Evolutionary conservation across 495 filamentous ascomycete genomes (phyloP), one percentile per base, ranked within the genome.

Genomic region (Lasiosphaeria miniovina): DNA sequence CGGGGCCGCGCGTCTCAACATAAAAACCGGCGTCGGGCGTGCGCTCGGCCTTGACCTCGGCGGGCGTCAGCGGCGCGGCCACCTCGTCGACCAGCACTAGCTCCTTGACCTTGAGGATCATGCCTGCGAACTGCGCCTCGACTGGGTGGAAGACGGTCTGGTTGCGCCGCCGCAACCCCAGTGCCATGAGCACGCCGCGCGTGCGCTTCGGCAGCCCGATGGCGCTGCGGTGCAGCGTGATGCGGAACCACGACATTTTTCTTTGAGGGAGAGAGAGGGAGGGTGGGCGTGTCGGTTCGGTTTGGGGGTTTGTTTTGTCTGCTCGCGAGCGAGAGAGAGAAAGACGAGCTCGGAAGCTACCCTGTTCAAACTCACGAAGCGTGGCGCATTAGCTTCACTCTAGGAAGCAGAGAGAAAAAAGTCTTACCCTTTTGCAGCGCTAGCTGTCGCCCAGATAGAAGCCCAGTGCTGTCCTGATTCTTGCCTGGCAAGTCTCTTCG

Each of bases 81-180:
- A 96, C 91, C 75, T 97, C 94, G 43, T 84, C 76, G 32, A 99
- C 93, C 11, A 83, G 80, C 6, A 99, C 88, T 58, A 99, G 80
- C 74, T 99, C 95, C 75, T 99, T 99, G 52, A 99, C 92, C 73
- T 89, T 91, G 85, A 98, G 89, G 74, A 99, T 94, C 77, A 96
- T 91, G 74, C 95, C 95, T 4, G 95, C 95, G 56, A 90, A 83
- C 61, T 92, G 86, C 15, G 85, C 82, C 34, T 84, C 84, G 57
- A 96, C 94, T 36, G 90, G 88, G 70, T 96, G 88, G 82, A 96
- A 99, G 64, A 98, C 95, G 59, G 89, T 93, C 61, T 82, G 83
- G 82, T 88, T 88, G 64, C 94, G 88, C 71, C 91, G 90, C 58
- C 88, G 89, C 43, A 99, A 83, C 33, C 95, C 95, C 36, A 99